These are phyloP conservation scores for Arxiozyma telluris DNA, from an alignment of 1,139 yeast genomes.

Conservation along the genomic window DNA sequence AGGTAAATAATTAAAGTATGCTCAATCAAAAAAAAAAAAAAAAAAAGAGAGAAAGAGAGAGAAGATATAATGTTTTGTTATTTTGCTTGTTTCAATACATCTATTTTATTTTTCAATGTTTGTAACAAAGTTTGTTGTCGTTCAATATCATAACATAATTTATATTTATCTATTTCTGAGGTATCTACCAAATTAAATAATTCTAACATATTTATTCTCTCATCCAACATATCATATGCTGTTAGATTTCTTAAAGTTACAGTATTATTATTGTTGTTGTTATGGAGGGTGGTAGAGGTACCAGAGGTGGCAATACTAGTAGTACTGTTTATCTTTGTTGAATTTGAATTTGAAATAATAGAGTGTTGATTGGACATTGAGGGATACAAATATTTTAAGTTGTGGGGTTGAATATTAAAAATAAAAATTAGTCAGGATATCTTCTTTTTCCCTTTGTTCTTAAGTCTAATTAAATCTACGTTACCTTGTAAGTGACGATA, in stretches of 20 bases:
- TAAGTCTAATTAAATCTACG: not conserved
- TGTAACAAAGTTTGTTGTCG: slow-evolving; percentile 12
- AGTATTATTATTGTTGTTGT: slow-evolving; percentile 9
- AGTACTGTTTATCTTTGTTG: not conserved
- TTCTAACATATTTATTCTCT: slow-evolving; percentile 26
- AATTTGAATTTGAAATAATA: no score
- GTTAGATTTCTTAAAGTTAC: slow-evolving; percentile 26
- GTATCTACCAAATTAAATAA: slow-evolving; percentile 23
- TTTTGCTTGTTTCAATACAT: not conserved
- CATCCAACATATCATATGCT: slow-evolving; percentile 24
- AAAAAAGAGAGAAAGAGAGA: not conserved
- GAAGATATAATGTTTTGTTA: not conserved
- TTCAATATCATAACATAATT: slow-evolving; percentile 6
- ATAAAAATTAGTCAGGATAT: no score
- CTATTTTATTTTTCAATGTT: slow-evolving; percentile 9
- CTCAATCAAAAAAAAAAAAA: no score
- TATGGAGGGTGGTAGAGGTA: not conserved
- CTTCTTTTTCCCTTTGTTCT: not conserved
- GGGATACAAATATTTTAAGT: no score
- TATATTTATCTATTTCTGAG: slow-evolving; percentile 15
- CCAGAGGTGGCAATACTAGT: not conserved
- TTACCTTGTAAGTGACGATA: not conserved
- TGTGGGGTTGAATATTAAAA: not conserved
- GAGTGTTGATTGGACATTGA: not conserved
- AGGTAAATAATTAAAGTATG: not conserved